Base-by-base conservation (phyloP, 225 moss, liverwort and hornwort genomes). In the Asterella californica region DNA sequence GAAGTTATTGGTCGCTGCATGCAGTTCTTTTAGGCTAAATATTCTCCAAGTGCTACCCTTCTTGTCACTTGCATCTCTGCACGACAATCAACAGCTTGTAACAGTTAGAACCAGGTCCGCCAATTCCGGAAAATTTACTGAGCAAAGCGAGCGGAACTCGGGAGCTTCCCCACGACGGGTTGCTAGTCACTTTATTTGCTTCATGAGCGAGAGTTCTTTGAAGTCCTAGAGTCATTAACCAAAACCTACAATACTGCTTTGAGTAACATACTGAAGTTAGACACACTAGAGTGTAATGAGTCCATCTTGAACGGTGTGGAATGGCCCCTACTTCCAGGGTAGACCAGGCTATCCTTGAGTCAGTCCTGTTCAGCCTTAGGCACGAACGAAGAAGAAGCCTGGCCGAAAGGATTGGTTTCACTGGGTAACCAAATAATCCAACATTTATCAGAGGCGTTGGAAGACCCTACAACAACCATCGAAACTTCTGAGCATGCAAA, bases 1-100 rank as follows among this genome's bases (percentile, higher is more conserved):
- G 85, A 94, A 94, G 81, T 93, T 95, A 85, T 99, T 99, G 10
- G 97, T 99, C 70, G 97, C 97, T 53, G 97, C 84, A 78, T 99
- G 95, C 74, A 99, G 78, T 82, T 99, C 97, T 76, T 92, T 87
- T 60, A 99, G 62, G 42, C 95, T 90, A 69, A 99, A 99, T 48
- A 92, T 92, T 57, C 97, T 92, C 97, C 97, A 99, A 24, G 97
- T 92, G 80, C 82, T 87, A 45, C 83, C 79, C 69, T 90, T 91
- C 81, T 88, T 94, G 66, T 88, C 85, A 9, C 83, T 82, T 33
- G 10, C 47, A 54, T 88, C 79, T 83, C 95, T 95, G 88, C 69
- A 77, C 63, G 73, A 14, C 17, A 48, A 52, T 32, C 12, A 19
- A 21, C 36, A 48, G 24, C 48, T 42, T 42, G 53, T 34, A 53